A percentile compares a stretch with the other conserved stretches of the same genome.
Conservation (phyloP, 2,329 filamentous ascomycete species). For the Phaeoacremonium minimum region DNA sequence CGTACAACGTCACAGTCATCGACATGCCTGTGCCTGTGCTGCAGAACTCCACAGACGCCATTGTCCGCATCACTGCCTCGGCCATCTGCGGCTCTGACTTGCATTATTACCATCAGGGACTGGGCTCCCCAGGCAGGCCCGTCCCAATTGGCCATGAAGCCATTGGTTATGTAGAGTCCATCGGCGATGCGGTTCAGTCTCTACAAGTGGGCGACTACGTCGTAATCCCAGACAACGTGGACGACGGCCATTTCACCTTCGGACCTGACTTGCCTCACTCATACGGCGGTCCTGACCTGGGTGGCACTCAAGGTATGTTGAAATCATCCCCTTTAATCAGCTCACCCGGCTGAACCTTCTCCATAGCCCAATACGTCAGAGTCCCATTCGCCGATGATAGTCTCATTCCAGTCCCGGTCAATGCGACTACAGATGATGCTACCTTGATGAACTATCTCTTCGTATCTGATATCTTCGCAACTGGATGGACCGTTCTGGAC, state of each 20-base stretch:
- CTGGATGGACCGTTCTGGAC: constrained; percentile 29
- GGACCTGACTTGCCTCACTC: not conserved
- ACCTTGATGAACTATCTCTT: constrained; percentile 15
- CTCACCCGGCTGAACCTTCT: not conserved
- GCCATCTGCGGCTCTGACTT: constrained; percentile 2
- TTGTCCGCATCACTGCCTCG: constrained; percentile 1
- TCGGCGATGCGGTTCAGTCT: not conserved
- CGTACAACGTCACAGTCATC: not conserved
- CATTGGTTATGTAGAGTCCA: constrained; percentile 1
- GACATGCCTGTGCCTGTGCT: not conserved
- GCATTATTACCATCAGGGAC: not conserved
- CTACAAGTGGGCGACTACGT: constrained; percentile 3
- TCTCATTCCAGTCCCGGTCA: constrained; percentile 12
- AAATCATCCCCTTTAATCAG: too few relatives aligned
- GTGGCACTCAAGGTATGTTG: not conserved
- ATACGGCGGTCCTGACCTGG: not conserved
- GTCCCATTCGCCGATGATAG: constrained; percentile 12
- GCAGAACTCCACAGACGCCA: constrained; percentile 1
- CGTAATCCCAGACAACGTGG: constrained; percentile 1
- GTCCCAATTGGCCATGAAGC: constrained; percentile 2
- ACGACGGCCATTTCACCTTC: constrained; percentile 2
- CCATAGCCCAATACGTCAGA: constrained; percentile 13
- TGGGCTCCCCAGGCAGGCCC: not conserved
- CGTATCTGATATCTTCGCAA: constrained; percentile 30
- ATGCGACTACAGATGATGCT: constrained; percentile 4